Base-by-base conservation (phyloP, 768 basidiomycete genomes). In the Kwoniella sp. region DNA sequence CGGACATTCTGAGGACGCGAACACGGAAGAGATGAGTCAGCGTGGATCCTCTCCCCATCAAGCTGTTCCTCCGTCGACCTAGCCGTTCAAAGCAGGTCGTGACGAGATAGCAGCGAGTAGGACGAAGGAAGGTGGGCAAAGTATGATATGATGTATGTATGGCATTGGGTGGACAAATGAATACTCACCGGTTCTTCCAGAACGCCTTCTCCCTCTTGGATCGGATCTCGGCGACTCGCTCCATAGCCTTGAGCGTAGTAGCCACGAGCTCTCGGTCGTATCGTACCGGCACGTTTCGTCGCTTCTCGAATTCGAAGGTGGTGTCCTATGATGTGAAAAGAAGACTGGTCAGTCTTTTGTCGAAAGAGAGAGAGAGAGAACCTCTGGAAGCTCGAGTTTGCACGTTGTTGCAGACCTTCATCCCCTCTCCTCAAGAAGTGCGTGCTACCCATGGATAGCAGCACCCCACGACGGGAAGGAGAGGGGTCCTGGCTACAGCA, bases 271-370 rank as follows among this genome's bases (percentile, higher is more conserved):
- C 92, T 77, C 96, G 89, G 83, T 98, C 88, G 84, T 99, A 99
- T 77, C 93, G 89, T 64, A 99, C 90, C 28, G 96, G 96, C 20
- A 96, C 88, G 79, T 99, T 97, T 81, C 96, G 87, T 70, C 96
- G 89, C 83, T 99, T 99, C 85, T 99, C 96, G 81, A 99, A 99
- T 75, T 95, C 93, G 79, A 97, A 93, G 2, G 95, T 98, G 1
- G 93, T 91, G 83, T 99, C 96, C 95, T 98, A 68, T 20, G 15
- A 20, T 9, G 20, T 2, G 30, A 23, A 20, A 25, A 23, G 8
- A 45, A 9, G 15, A n/a, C n/a, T n/a, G n/a, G n/a, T n/a, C n/a
- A n/a, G n/a, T n/a, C n/a, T n/a, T n/a, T n/a, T n/a, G n/a, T n/a
- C n/a, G n/a, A n/a, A n/a, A n/a, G n/a, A n/a, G n/a, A n/a, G n/a